Conservation (phyloP, 805 yeast species). For the Wickerhamiella australiensis region DNA sequence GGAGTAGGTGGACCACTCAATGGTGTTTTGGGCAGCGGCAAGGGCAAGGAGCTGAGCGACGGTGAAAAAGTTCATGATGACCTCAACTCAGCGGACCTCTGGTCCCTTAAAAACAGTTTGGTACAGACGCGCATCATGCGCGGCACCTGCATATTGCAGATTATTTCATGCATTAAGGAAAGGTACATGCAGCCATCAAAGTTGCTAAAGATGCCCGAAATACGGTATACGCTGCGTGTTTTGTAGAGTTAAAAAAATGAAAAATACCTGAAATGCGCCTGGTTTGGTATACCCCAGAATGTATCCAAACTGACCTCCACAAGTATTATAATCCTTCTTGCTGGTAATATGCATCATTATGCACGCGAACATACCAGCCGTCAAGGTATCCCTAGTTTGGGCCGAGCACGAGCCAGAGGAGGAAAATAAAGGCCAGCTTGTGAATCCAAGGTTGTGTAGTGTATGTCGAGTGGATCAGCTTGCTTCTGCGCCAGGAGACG, state of each 20-base stretch:
- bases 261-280: not conserved
- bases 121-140: not conserved
- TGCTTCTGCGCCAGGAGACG: too few species aligned
- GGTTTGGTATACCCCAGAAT: not conserved
- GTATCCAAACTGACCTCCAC: not conserved
- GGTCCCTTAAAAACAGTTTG: not conserved
- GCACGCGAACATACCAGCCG: conserved; percentile 1
- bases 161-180: not conserved
- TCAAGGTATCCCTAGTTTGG: not conserved
- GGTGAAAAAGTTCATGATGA: conserved; percentile 1
- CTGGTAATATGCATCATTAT: not conserved
- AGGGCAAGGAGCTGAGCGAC: conserved; percentile 5
- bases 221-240: not conserved
- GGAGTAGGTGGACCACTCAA: conserved; percentile 9
- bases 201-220: not conserved
- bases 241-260: not conserved
- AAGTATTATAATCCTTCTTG: too few species aligned
- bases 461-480: not conserved
- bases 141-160: conserved; percentile 2
- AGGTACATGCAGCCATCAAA: not conserved
- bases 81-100: not conserved
- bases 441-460: not conserved
- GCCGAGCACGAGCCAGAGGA: not conserved
- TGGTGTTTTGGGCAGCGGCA: conserved; percentile 5
- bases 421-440: not conserved